Evolutionary conservation across 345 rosid genomes (phyloP).

Genomic region (Turnera subulata): DNA sequence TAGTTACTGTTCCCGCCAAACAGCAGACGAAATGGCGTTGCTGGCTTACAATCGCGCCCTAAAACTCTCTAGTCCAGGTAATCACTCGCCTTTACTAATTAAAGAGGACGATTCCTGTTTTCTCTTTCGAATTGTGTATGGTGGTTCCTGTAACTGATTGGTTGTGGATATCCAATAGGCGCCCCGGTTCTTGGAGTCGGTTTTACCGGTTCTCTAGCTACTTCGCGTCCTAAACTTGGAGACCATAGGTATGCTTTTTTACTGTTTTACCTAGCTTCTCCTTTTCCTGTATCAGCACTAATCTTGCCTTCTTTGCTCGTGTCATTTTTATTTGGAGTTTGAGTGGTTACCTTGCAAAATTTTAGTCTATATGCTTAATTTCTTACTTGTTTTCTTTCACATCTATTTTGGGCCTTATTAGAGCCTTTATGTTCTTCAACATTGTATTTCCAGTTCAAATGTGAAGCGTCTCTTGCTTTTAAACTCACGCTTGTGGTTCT

Average conservation of each 20-base stretch:
- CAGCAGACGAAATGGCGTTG: constrained; percentile 69
- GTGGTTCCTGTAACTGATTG: neutral
- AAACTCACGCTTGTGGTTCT: too few species aligned
- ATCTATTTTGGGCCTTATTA: too few species aligned
- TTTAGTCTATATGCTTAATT: too few species aligned
- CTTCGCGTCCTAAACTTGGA: constrained; percentile 60
- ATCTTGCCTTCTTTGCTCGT: neutral
- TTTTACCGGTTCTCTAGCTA: constrained; percentile 74
- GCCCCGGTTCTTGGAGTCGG: constrained; percentile 80
- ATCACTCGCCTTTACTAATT: neutral
- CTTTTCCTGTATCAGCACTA: neutral
- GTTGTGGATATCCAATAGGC: constrained; percentile 35
- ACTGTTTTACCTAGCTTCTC: neutral
- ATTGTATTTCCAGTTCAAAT: too few species aligned
- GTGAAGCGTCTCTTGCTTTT: too few species aligned
- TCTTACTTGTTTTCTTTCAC: neutral
- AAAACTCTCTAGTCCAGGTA: constrained; percentile 77
- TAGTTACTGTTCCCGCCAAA: constrained; percentile 47
- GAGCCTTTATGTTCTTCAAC: too few species aligned
- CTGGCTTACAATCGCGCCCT: constrained; percentile 87
- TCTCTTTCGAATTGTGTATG: neutral
- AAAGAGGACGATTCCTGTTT: neutral
- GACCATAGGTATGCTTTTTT: constrained; percentile 71
- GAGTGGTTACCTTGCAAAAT: too few species aligned
- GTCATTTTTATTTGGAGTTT: neutral